Percentiles rank a stretch among this genome's conserved stretches.
These are phyloP conservation scores for Pluteus cervinus DNA, from an alignment of 768 basidiomycete species.

Conservation along the genomic window DNA sequence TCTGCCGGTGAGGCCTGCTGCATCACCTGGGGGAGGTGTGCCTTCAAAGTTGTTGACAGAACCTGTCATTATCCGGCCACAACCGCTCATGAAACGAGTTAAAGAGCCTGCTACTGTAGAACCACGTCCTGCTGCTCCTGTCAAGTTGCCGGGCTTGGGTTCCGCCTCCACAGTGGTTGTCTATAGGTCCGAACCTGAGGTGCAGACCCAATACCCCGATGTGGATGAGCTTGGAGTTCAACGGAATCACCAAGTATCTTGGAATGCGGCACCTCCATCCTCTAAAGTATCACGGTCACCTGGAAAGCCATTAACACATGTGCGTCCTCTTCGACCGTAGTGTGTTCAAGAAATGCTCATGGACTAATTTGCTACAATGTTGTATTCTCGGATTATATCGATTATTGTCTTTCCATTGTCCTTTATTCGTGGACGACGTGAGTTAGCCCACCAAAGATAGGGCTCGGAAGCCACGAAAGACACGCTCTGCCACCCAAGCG, in stretches of 20 bases:
- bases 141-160: conserved; percentile 42
- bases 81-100: conserved; percentile 10
- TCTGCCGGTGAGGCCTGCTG: conserved; percentile 21
- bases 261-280: conserved; percentile 11
- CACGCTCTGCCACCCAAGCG: conserved; percentile 15
- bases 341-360: conserved; percentile 42
- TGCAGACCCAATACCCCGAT: conserved; percentile 37
- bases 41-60: conserved; percentile 9
- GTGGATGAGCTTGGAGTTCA: conserved; percentile 47
- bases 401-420: conserved; percentile 22
- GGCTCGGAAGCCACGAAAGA: conserved; percentile 61
- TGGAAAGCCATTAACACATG: conserved; percentile 73
- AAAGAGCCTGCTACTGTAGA: conserved; percentile 10
- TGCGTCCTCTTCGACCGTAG: conserved; percentile 75
- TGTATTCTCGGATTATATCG: conserved; percentile 20
- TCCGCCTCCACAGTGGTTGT: conserved; percentile 76
- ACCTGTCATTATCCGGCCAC: not conserved
- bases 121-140: conserved; percentile 21
- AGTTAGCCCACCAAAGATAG: conserved; percentile 70
- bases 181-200: conserved; percentile 45
- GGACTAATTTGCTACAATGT: conserved; percentile 20
- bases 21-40: conserved; percentile 18
- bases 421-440: conserved; percentile 15
- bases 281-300: conserved; percentile 37
- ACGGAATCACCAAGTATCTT: conserved; percentile 16